A percentile compares a stretch with the other conserved stretches of the same genome.
Evolutionary conservation across 345 rosid genomes (phyloP).

Genomic region (Corchorus capsularis): DNA sequence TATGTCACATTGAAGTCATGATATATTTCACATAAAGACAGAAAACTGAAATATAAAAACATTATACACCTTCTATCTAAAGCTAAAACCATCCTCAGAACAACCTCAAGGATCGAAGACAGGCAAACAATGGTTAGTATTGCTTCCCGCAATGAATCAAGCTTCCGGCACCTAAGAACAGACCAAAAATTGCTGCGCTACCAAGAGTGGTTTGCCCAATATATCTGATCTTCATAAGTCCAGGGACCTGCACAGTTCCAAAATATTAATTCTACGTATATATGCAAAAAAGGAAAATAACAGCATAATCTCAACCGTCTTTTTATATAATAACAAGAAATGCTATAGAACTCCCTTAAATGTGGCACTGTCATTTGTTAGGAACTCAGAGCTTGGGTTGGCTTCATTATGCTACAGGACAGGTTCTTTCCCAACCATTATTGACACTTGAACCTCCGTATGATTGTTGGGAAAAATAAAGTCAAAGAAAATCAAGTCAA

Average conservation of each 20-base stretch:
- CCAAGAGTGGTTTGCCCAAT: constrained; percentile 90
- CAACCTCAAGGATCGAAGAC: background rate
- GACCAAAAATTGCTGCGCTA: constrained; percentile 93
- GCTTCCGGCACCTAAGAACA: constrained; percentile 90
- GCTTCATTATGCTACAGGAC: background rate
- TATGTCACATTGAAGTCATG: background rate
- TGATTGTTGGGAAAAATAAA: background rate
- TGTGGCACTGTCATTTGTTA: background rate
- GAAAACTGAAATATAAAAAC: background rate
- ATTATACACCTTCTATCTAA: background rate
- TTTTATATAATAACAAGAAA: background rate
- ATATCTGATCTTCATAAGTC: constrained; percentile 79
- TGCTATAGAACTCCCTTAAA: background rate
- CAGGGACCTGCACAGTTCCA: constrained; percentile 56
- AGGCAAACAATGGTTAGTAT: constrained; percentile 27
- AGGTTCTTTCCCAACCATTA: background rate
- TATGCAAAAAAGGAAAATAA: background rate
- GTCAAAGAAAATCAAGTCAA: background rate
- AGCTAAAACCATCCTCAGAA: background rate
- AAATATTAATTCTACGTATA: background rate
- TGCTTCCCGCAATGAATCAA: constrained; percentile 83
- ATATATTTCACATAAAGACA: background rate
- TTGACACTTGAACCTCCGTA: background rate
- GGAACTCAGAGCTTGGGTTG: background rate
- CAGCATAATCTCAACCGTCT: background rate